These are phyloP conservation scores for Entomortierella parvispora DNA, from an alignment of 192 early-diverging fungal species.

Conservation along the genomic window DNA sequence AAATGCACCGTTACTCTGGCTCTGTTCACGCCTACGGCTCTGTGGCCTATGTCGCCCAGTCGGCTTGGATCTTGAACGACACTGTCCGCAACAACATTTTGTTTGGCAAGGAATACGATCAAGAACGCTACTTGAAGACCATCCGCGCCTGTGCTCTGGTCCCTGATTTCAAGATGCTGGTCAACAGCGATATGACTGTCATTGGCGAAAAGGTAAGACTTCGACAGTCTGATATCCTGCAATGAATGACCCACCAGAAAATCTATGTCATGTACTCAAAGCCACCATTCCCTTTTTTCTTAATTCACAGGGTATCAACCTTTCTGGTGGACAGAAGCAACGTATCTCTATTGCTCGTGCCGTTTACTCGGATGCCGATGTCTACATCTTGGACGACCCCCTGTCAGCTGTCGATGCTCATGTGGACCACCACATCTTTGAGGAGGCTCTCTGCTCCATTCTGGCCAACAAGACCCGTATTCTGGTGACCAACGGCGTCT, in stretches of 20 bases:
- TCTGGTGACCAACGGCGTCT: conserved; percentile 82
- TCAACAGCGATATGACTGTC: conserved; percentile 87
- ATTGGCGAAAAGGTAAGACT: conserved; percentile 75
- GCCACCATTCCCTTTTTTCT: too few relatives aligned
- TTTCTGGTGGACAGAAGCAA: conserved; percentile 77
- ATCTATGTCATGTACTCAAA: too few relatives aligned
- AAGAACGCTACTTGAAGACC: conserved; percentile 56
- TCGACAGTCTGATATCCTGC: not conserved
- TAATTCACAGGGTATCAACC: conserved; percentile 87
- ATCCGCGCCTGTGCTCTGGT: conserved; percentile 83
- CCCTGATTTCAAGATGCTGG: conserved; percentile 81
- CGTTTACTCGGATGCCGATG: conserved; percentile 84
- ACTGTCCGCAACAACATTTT: conserved; percentile 90
- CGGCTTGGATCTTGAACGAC: conserved; percentile 93
- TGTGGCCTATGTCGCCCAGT: conserved; percentile 49
- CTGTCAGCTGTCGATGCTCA: conserved; percentile 69
- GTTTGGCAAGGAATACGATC: conserved; percentile 81
- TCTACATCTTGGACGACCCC: conserved; percentile 56
- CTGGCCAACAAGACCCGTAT: conserved; percentile 77
- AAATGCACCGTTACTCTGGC: conserved; percentile 49
- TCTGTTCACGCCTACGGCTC: not conserved
- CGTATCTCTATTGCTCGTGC: conserved; percentile 71
- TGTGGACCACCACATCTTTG: conserved; percentile 62
- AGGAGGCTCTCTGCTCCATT: conserved; percentile 30
- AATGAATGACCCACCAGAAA: too few relatives aligned